phyloP scores from a whole-genome alignment of 768 basidiomycete genomes.

The Tremella yokohamensis region DNA sequence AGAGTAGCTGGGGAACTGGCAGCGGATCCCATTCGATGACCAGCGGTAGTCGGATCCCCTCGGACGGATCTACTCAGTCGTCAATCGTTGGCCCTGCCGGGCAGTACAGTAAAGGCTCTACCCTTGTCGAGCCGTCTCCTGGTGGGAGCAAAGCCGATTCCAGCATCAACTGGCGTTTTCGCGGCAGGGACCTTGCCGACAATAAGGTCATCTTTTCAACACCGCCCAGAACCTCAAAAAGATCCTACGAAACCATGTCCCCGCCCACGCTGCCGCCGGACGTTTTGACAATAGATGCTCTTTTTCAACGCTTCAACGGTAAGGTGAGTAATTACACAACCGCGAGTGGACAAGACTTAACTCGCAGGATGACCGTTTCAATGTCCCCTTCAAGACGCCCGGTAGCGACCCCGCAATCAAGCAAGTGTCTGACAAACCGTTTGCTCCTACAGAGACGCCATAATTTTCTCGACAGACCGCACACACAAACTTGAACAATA shows the following conservation, averaged over 20 bases:
- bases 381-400: slow-evolving; percentile 3
- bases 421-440: slow-evolving; percentile 5
- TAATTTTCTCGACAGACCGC: too few species aligned
- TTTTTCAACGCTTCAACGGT: slow-evolving; percentile 32
- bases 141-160: slow-evolving; percentile 31
- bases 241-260: neutral
- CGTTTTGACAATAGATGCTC: slow-evolving; percentile 33
- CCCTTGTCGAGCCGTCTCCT: neutral
- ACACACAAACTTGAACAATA: too few species aligned
- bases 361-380: neutral
- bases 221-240: neutral
- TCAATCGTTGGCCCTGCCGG: neutral
- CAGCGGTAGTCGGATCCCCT: neutral
- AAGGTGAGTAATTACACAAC: slow-evolving; percentile 6
- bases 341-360: neutral
- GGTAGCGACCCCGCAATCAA: slow-evolving; percentile 1
- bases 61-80: neutral
- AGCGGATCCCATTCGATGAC: neutral
- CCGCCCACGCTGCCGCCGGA: neutral
- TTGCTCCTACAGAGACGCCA: slow-evolving; percentile 1
- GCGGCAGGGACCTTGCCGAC: neutral
- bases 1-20: neutral
- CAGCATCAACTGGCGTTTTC: slow-evolving; percentile 36
- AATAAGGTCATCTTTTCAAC: slow-evolving; percentile 2
- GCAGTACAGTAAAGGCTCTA: neutral